Percentiles rank a stretch among this genome's conserved stretches.
These are phyloP conservation scores for Metschnikowia continentalis DNA, from an alignment of 805 yeast genomes.

Conservation along the genomic window DNA sequence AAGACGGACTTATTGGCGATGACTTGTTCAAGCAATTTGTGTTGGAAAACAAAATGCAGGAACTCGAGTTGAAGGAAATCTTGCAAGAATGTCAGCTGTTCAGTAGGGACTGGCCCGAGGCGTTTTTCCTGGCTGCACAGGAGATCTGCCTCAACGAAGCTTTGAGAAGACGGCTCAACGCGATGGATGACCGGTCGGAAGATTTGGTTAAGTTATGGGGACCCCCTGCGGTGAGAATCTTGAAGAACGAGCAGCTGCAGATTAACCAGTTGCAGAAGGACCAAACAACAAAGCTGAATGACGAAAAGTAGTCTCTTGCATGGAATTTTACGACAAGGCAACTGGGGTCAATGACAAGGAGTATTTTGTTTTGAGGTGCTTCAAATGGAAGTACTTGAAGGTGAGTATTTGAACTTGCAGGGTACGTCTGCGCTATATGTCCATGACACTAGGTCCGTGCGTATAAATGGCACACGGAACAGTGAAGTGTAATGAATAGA, in stretches of 20 bases:
- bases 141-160: constrained; percentile 94
- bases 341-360: no score
- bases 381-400: no score
- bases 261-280: no score
- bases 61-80: constrained; percentile 73
- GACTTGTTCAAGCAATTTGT: constrained; percentile 77
- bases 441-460: neutral
- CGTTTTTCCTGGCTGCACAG: constrained; percentile 72
- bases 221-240: no score
- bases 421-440: neutral
- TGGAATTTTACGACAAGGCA: no score
- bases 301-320: no score
- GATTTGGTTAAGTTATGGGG: constrained; percentile 33
- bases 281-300: no score
- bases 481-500: neutral
- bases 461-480: neutral
- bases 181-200: constrained; percentile 40
- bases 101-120: constrained; percentile 77
- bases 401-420: no score
- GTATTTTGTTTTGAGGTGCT: no score
- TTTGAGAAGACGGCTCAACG: constrained; percentile 63
- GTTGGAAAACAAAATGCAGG: constrained; percentile 73
- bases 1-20: constrained; percentile 88
- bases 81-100: constrained; percentile 68
- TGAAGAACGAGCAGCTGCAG: no score